Evolutionary conservation across 441 rosid genomes (phyloP), one percentile per base, ranked within the genome.

Genomic region (Adansonia grandidieri): DNA sequence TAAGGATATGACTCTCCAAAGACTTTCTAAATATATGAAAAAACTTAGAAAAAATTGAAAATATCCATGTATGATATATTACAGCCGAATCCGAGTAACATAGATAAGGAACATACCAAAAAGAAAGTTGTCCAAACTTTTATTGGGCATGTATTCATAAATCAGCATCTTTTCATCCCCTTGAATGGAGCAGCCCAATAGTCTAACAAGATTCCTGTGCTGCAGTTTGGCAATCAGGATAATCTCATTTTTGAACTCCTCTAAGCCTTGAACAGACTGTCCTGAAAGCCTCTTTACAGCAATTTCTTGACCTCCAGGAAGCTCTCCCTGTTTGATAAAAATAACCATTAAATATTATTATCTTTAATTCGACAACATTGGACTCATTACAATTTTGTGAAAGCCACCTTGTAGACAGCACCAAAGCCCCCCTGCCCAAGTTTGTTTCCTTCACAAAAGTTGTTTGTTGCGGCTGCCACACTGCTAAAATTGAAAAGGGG

Each of bases 351-450:
- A 13, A 11, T 56, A 9, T 0, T 58, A 67, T 57, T 42, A 32
- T 20, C 28, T 11, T 70, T 67, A 37, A 24, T 3, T 22, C 54
- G 48, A 60, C 22, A 40, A 45, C 5, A 62, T 22, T 44, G 28
- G 10, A 47, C n/a, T 45, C 15, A 45, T 56, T 56, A 28, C 1
- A 65, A 57, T 44, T 22, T 2, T 66, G 20, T 61, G n/a, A 69
- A 57, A 9, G 5, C 84, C 71, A 93, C 98, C 97, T 87, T 92
- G 84, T 92, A 91, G 10, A 95, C 98, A 78, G 87, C 87, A 68
- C 98, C 98, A 50, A 95, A 95, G 76, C 97, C 98, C 1, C 98
- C 98, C 9, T 86, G 86, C 45, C 98, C 98, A 47, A 95, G 91
- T 79, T 82, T 93, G 87, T 90, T 91, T 79, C 84, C 89, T 76